Base-by-base conservation (phyloP, 163 green algal genomes). In the Scenedesmus sp. region DNA sequence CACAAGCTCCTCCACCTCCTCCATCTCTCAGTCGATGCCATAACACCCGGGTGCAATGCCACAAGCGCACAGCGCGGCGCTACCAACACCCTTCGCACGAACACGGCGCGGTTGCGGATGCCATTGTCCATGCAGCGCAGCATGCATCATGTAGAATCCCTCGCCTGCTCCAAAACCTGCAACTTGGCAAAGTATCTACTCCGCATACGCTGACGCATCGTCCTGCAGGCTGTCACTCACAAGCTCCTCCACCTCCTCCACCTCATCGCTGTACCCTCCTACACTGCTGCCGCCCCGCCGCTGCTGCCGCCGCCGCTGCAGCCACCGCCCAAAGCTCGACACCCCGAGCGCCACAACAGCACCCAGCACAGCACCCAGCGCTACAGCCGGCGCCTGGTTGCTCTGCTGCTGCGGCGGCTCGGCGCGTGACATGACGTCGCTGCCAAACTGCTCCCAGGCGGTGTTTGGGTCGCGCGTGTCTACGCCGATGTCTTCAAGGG, bases 241-340 rank as follows among this genome's bases (percentile, higher is more conserved):
- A 13, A 81, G 3, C 26, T 88, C 86, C 18, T 73, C 86, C 20
- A 62, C 55, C 54, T 57, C 54, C 9, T 85, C 9, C 20, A 79
- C 86, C 1, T 86, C n/a, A 46, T 62, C 55, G 1, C 26, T 83
- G 26, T 83, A 83, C 74, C 34, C 74, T 18, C 23, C 34, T 20
- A n/a, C 8, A 26, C 23, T 74, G 20, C 73, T 74, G 20, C 56
- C 66, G 57, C 66, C n/a, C n/a, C 54, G 54, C 54, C 74, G 73
- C 56, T 60, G 87, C 87, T 62, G 70, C 87, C 87, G 79, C 79
- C 87, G 55, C n/a, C 87, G 54, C 70, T 85, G 79, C 66, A 91
- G 60, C 87, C 87, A 91, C 16, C 66, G n/a, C 87, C 56, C 66
- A 60, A 84, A 2, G 79, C 23, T 52, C 6, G 73, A 86, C 55